Conservation (phyloP, 768 basidiomycete genomes). For the Russula brevipes region DNA sequence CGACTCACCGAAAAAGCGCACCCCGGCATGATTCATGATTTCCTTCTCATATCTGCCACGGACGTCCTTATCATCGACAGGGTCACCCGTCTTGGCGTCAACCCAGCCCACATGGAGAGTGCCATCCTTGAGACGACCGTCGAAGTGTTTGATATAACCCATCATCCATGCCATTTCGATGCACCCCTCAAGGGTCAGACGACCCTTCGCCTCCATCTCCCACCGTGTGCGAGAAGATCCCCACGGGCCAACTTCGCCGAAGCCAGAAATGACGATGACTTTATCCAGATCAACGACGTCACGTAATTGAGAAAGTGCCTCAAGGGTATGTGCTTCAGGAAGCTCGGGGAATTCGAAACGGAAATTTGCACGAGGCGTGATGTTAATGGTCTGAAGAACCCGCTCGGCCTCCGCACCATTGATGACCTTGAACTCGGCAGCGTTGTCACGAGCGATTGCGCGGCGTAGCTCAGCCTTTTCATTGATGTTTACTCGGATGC, state of each 20-base stretch:
- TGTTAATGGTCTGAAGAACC: slow-evolving; percentile 84
- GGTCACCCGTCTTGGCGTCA: slow-evolving; percentile 86
- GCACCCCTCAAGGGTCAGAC: slow-evolving; percentile 94
- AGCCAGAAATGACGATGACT: slow-evolving; percentile 93
- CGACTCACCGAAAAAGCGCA: slow-evolving; percentile 79
- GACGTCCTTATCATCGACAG: slow-evolving; percentile 97
- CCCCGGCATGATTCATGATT: slow-evolving; percentile 83
- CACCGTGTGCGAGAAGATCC: slow-evolving; percentile 96
- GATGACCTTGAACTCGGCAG: slow-evolving; percentile 89
- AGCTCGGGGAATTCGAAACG: slow-evolving; percentile 88
- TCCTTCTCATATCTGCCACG: slow-evolving; percentile 92
- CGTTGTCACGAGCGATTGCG: slow-evolving; percentile 88
- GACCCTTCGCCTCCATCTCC: slow-evolving; percentile 99
- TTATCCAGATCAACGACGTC: slow-evolving; percentile 94
- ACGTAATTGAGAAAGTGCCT: slow-evolving; percentile 70
- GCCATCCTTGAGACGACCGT: slow-evolving; percentile 91
- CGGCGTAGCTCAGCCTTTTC: slow-evolving; percentile 90
- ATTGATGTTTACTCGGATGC: slow-evolving; percentile 75
- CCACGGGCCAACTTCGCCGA: slow-evolving; percentile 97
- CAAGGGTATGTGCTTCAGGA: slow-evolving; percentile 63
- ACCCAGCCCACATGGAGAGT: slow-evolving; percentile 97
- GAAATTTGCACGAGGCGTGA: slow-evolving; percentile 98
- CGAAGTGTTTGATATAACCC: slow-evolving; percentile 98
- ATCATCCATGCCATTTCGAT: slow-evolving; percentile 99
- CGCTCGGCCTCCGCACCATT: slow-evolving; percentile 91